Percentiles rank a stretch among this genome's conserved stretches.
These are phyloP conservation scores for Sugiyamaella chiloensis DNA, from an alignment of 805 yeast species.

Conservation along the genomic window DNA sequence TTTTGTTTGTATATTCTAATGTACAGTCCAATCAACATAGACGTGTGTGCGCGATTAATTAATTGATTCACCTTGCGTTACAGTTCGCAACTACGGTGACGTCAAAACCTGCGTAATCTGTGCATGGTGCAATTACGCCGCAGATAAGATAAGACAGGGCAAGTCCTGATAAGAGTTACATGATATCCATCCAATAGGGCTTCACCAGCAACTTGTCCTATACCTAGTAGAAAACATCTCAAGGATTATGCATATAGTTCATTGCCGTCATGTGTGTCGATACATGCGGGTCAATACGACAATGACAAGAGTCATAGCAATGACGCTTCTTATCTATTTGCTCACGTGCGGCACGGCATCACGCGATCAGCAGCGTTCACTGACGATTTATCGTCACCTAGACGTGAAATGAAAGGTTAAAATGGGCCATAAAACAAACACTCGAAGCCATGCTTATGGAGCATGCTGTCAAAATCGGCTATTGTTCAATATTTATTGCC, in stretches of 20 bases:
- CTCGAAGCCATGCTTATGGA: no score
- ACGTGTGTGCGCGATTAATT: no score
- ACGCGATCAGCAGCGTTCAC: background rate
- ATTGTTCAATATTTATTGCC: background rate
- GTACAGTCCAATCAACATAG: no score
- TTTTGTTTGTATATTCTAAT: no score
- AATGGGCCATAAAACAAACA: background rate
- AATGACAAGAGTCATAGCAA: no score
- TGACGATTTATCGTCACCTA: background rate
- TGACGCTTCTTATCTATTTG: conserved; percentile 5
- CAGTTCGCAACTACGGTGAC: no score
- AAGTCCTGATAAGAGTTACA: background rate
- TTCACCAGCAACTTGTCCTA: no score
- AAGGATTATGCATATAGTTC: no score
- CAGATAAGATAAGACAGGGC: background rate
- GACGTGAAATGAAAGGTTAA: background rate
- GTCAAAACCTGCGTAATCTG: no score
- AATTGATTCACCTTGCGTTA: no score
- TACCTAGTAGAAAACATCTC: background rate
- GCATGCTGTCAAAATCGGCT: background rate
- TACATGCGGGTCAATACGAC: no score
- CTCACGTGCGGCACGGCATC: conserved; percentile 1
- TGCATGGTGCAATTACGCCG: background rate
- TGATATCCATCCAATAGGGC: background rate
- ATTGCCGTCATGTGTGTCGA: background rate